Percentiles rank a stretch among this genome's conserved stretches.
Evolutionary conservation across 805 yeast species (phyloP).

Genomic region (Myxozyma vanderwaltii): DNA sequence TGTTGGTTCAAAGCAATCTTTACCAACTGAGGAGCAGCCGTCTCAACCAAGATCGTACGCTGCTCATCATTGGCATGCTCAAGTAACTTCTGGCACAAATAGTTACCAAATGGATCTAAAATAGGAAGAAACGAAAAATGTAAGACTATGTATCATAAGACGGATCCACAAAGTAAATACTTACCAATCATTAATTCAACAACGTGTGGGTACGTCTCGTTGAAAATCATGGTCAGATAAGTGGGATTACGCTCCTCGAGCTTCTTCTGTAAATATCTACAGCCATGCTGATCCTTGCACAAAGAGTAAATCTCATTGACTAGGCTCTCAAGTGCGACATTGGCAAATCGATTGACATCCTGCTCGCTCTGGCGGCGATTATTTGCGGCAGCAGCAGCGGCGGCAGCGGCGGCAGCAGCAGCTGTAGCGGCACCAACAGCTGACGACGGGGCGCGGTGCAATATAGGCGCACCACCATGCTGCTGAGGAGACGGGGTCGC

Average conservation of each 20-base stretch:
- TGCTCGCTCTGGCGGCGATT: constrained; percentile 34
- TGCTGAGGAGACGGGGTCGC: constrained; percentile 2
- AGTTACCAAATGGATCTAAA: constrained; percentile 95
- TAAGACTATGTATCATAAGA: neutral
- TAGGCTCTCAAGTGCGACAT: constrained; percentile 53
- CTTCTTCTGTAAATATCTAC: constrained; percentile 87
- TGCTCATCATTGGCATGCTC: constrained; percentile 74
- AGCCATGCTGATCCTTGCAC: constrained; percentile 96
- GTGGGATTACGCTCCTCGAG: constrained; percentile 54
- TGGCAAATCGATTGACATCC: constrained; percentile 38
- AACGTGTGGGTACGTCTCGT: constrained; percentile 74
- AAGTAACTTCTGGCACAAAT: constrained; percentile 84
- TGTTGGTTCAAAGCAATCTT: constrained; percentile 88
- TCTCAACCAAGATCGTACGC: constrained; percentile 65
- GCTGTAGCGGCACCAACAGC: neutral
- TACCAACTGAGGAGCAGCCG: constrained; percentile 72
- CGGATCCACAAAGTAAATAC: neutral
- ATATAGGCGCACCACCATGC: constrained; percentile 15
- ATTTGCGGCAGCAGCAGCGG: neutral
- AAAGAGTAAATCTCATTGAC: constrained; percentile 67
- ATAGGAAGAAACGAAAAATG: neutral
- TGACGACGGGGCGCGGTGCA: constrained; percentile 17
- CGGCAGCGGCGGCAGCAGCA: neutral
- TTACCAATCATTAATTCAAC: constrained; percentile 75
- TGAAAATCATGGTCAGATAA: constrained; percentile 59